These are phyloP conservation scores for Trichoderma erinaceum DNA, from an alignment of 495 filamentous ascomycete genomes.

Conservation along the genomic window DNA sequence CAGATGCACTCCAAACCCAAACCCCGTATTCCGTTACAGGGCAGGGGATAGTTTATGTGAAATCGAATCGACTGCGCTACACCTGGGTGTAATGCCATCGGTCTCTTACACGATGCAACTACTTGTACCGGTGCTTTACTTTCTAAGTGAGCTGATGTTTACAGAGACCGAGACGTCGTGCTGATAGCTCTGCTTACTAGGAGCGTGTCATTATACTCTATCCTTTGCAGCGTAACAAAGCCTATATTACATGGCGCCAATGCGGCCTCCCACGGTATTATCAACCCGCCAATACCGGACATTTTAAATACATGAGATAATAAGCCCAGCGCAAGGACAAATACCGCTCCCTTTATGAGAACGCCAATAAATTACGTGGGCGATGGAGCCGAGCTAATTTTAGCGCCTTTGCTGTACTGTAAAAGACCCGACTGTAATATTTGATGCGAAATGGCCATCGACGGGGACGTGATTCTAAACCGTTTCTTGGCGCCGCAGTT, in stretches of 20 bases:
- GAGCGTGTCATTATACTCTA: too few relatives aligned
- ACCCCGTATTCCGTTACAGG: constrained; percentile 5
- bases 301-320: background rate
- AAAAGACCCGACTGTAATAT: background rate
- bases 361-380: background rate
- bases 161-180: too few relatives aligned
- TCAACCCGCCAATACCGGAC: background rate
- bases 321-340: background rate
- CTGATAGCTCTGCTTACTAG: too few relatives aligned
- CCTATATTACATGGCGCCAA: background rate
- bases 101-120: background rate
- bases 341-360: background rate
- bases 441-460: constrained; percentile 7
- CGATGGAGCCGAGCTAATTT: background rate
- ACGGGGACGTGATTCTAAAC: background rate
- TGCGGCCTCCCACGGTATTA: background rate
- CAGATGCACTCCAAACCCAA: background rate
- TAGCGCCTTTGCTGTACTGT: background rate
- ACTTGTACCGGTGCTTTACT: too few relatives aligned
- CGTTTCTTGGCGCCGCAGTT: background rate
- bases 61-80: background rate
- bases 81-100: background rate
- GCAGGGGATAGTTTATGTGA: background rate
- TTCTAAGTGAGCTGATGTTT: too few relatives aligned
- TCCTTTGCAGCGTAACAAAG: too few relatives aligned